Conservation (phyloP, 257 asterid genomes). For the Salvia splendens region DNA sequence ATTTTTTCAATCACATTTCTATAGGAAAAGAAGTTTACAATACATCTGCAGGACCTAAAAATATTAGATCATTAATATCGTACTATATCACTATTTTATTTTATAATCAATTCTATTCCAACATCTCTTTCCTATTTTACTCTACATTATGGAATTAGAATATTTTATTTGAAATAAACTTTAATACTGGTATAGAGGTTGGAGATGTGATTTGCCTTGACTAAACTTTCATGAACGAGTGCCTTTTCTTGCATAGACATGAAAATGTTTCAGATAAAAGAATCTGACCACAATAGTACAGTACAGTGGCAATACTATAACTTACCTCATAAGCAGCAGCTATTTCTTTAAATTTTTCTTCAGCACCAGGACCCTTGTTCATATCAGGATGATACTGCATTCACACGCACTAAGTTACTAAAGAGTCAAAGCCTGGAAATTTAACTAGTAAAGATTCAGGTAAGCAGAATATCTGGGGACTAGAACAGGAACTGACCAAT, state of each 20-base stretch:
- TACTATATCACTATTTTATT: too few species aligned
- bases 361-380: conserved; percentile 81
- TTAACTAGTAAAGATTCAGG: not conserved
- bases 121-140: too few species aligned
- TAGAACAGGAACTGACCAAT: not conserved
- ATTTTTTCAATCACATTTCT: too few species aligned
- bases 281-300: not conserved
- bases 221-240: too few species aligned
- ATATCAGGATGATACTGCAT: conserved; percentile 95
- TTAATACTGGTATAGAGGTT: too few species aligned
- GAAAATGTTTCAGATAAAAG: not conserved
- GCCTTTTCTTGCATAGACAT: not conserved
- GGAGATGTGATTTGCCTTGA: too few species aligned
- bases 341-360: conserved; percentile 91
- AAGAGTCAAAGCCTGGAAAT: not conserved
- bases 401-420: conserved; percentile 22
- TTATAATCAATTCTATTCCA: too few species aligned
- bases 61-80: too few species aligned
- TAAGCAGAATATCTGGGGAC: conserved; percentile 17
- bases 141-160: too few species aligned
- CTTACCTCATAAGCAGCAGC: conserved; percentile 96
- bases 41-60: too few species aligned
- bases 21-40: too few species aligned
- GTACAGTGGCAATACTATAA: conserved; percentile 10
- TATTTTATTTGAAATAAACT: too few species aligned